A percentile compares a stretch with the other conserved stretches of the same genome.
These are phyloP conservation scores for Panicum miliaceum DNA, from an alignment of 176 grass and related monocot species.

Conservation along the genomic window DNA sequence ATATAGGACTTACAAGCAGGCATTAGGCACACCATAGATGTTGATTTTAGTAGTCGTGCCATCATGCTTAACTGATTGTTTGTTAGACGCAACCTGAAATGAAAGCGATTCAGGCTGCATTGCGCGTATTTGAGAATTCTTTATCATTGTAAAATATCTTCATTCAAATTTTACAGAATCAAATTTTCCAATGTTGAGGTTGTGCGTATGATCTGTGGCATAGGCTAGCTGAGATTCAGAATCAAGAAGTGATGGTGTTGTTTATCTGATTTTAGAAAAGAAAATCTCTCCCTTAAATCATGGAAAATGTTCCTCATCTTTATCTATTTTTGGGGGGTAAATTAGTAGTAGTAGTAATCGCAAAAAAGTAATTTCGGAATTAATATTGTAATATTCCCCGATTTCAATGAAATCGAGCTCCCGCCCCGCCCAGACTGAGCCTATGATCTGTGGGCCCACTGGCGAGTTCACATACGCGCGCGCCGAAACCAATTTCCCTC, in stretches of 20 bases:
- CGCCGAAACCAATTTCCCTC: background rate
- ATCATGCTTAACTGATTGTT: slow-evolving; percentile 48
- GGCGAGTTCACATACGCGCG: background rate
- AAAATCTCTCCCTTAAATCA: too few species aligned
- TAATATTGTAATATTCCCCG: too few species aligned
- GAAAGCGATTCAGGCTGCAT: slow-evolving; percentile 47
- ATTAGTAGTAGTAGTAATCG: too few species aligned
- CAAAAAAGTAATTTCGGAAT: too few species aligned
- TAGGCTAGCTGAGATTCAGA: too few species aligned
- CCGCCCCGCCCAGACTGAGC: background rate
- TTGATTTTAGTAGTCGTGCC: slow-evolving; percentile 46
- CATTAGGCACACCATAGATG: slow-evolving; percentile 53
- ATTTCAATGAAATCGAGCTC: background rate
- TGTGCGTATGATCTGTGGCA: background rate
- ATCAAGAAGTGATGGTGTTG: too few species aligned
- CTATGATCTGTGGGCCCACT: background rate
- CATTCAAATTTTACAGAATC: slow-evolving; percentile 55
- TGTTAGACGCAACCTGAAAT: slow-evolving; percentile 47
- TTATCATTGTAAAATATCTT: slow-evolving; percentile 46
- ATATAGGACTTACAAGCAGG: slow-evolving; percentile 54
- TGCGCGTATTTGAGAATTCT: slow-evolving; percentile 35
- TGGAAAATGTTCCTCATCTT: too few species aligned
- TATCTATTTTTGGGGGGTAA: too few species aligned
- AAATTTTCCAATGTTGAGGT: background rate
- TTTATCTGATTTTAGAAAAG: too few species aligned